Conservation (phyloP, 768 basidiomycete genomes). For the Crepidotus variabilis region DNA sequence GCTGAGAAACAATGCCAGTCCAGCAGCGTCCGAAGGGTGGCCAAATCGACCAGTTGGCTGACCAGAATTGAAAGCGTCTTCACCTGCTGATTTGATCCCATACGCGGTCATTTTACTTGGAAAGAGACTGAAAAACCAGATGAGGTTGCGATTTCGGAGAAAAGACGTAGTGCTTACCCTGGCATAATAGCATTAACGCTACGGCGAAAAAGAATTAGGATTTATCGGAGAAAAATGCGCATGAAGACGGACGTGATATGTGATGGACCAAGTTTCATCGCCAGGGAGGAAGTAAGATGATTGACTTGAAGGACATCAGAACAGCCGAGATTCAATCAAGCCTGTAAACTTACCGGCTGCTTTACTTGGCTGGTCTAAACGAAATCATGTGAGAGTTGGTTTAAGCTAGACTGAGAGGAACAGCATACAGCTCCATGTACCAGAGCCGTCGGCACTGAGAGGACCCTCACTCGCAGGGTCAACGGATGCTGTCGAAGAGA, state of each 20-base stretch:
- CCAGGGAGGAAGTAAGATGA: conserved; percentile 72
- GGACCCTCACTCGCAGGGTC: conserved; percentile 46
- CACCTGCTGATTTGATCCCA: conserved; percentile 53
- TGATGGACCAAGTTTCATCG: conserved; percentile 54
- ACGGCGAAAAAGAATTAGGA: neutral
- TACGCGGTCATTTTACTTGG: conserved; percentile 85
- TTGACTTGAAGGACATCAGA: conserved; percentile 63
- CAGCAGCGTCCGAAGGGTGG: conserved; percentile 63
- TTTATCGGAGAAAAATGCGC: neutral
- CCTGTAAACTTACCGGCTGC: conserved; percentile 70
- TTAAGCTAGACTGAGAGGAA: conserved; percentile 17
- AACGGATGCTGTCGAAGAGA: conserved; percentile 68
- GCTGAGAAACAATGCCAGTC: conserved; percentile 63
- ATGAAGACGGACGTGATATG: conserved; percentile 58
- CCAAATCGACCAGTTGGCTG: conserved; percentile 79
- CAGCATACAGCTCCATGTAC: conserved; percentile 82
- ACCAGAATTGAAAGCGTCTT: conserved; percentile 41
- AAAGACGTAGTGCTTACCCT: conserved; percentile 41
- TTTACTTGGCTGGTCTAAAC: conserved; percentile 73
- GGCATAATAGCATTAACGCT: conserved; percentile 85
- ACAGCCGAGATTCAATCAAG: no score
- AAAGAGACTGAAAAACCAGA: conserved; percentile 56
- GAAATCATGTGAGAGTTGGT: neutral
- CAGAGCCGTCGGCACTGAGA: conserved; percentile 52
- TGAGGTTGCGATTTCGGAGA: no score